Evolutionary conservation across 305 asterid species (phyloP).

Genomic region (Fraxinus velutina): DNA sequence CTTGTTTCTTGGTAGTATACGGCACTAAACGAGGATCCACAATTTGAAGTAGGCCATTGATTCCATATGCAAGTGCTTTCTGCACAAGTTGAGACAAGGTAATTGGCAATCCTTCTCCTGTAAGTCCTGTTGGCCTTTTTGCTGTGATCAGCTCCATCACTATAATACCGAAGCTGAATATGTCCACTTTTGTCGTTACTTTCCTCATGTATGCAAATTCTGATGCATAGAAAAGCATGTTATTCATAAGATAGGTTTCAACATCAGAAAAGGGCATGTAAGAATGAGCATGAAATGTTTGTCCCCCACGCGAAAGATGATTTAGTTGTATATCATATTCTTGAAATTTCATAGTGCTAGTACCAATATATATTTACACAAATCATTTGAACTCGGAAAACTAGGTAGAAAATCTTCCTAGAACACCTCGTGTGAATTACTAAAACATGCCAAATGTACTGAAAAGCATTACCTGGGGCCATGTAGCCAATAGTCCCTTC

Average conservation of each 20-base stretch:
- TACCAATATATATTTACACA: not conserved
- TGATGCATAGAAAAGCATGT: conserved; percentile 25
- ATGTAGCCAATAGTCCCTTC: conserved; percentile 91
- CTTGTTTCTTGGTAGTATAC: conserved; percentile 36
- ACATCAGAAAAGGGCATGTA: not conserved
- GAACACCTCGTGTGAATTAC: not conserved
- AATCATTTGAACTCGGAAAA: not conserved
- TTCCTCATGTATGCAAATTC: conserved; percentile 80
- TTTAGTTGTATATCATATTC: not conserved
- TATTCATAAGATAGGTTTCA: conserved; percentile 3
- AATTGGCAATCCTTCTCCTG: conserved; percentile 48
- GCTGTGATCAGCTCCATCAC: conserved; percentile 67
- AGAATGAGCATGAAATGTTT: not conserved
- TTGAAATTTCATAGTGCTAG: not conserved
- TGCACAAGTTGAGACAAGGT: conserved; percentile 61
- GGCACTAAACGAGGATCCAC: conserved; percentile 50
- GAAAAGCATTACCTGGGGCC: conserved; percentile 63
- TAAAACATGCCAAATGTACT: not conserved
- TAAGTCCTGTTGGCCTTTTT: conserved; percentile 69
- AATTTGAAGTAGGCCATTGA: conserved; percentile 34
- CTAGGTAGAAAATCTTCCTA: not conserved
- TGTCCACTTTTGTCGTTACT: conserved; percentile 69
- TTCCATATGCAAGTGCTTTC: conserved; percentile 41
- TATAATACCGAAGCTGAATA: conserved; percentile 77
- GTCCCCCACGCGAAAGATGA: not conserved